Evolutionary conservation across 1,139 yeast genomes (phyloP).

Genomic region (Geotrichum reessii): DNA sequence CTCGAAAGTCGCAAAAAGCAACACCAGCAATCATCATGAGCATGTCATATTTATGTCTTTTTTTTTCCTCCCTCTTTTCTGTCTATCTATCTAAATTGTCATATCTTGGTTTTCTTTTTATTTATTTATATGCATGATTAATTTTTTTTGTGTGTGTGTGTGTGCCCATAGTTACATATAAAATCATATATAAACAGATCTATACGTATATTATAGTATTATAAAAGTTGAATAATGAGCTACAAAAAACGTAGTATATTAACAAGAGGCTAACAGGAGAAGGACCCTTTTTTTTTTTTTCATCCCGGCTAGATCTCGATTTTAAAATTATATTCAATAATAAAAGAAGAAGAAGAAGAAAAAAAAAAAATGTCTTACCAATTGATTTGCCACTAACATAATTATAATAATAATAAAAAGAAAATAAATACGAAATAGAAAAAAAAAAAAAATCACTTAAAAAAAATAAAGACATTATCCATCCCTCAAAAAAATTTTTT

Average conservation of each 20-base stretch:
- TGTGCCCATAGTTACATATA: background rate
- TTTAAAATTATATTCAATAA: background rate
- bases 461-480: background rate
- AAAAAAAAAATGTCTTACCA: background rate
- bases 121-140: too few relatives aligned
- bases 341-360: background rate
- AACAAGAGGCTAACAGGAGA: too few relatives aligned
- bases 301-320: background rate
- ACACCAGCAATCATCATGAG: background rate
- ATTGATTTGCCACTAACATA: too few relatives aligned
- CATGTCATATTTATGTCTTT: background rate
- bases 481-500: background rate
- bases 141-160: too few relatives aligned
- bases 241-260: too few relatives aligned
- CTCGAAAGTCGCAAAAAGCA: background rate
- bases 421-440: background rate
- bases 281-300: too few relatives aligned
- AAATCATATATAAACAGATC: background rate
- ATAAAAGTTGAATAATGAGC: background rate
- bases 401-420: background rate
- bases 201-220: background rate
- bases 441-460: background rate
- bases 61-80: background rate
- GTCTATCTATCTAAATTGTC: background rate
- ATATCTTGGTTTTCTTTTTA: too few relatives aligned